Evolutionary conservation across 2,329 filamentous ascomycete species (phyloP).

Genomic region (Dendryphion nanum): DNA sequence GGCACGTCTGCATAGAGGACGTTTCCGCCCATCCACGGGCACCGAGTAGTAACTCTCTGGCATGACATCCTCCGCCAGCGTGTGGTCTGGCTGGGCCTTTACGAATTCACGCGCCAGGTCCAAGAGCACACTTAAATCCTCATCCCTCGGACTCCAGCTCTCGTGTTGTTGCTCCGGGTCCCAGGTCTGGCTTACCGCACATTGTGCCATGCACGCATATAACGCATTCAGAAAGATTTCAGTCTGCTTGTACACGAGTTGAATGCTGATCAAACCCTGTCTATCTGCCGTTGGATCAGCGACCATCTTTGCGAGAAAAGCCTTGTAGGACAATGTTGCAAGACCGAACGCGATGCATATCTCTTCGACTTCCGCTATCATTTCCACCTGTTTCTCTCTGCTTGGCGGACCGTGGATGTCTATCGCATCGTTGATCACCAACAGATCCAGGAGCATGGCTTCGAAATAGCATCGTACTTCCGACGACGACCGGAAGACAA

Average conservation of each 20-base stretch:
- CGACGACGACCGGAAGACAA: conserved; percentile 7
- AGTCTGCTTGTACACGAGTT: not conserved
- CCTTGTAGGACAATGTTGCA: too few species aligned
- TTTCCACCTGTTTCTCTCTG: not conserved
- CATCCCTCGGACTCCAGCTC: conserved; percentile 9
- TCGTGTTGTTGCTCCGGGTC: too few species aligned
- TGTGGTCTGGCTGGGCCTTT: conserved; percentile 14
- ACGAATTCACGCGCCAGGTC: conserved; percentile 15
- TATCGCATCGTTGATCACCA: conserved; percentile 22
- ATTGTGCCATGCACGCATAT: too few species aligned
- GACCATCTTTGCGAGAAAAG: too few species aligned
- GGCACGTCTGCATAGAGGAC: not conserved
- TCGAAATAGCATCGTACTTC: conserved; percentile 21
- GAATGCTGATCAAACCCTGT: conserved; percentile 10
- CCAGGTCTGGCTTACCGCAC: too few species aligned
- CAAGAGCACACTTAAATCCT: conserved; percentile 11
- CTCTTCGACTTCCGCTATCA: too few species aligned
- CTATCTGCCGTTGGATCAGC: too few species aligned
- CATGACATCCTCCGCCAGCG: conserved; percentile 13
- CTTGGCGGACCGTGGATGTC: conserved; percentile 3
- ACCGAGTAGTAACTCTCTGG: conserved; percentile 13
- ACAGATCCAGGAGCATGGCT: conserved; percentile 20
- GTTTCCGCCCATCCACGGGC: conserved; percentile 7
- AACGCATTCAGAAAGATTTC: too few species aligned
- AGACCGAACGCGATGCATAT: too few species aligned